phyloP scores from a whole-genome alignment of 2,329 filamentous ascomycete genomes.

The Microdochium bolleyi region DNA sequence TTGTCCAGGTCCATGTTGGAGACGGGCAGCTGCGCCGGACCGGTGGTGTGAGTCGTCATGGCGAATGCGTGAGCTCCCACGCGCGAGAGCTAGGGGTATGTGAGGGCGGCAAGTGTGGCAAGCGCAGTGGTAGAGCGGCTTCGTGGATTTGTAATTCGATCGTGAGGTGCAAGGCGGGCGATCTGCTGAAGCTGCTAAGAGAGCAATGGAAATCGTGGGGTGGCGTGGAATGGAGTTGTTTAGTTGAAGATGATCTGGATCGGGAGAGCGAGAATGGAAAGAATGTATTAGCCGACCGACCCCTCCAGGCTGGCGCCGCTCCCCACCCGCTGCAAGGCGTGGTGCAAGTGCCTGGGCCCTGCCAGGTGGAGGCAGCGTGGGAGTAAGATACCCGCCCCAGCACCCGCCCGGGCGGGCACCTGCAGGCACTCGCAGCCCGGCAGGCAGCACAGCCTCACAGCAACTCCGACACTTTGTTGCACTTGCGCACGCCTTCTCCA shows the following conservation, averaged over 20 bases:
- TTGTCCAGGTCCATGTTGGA: slow-evolving; percentile 19
- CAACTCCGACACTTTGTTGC: too few relatives aligned
- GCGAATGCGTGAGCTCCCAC: background rate
- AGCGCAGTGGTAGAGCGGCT: background rate
- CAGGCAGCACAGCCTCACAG: too few relatives aligned
- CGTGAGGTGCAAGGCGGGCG: background rate
- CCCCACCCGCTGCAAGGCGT: too few relatives aligned
- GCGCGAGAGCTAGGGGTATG: background rate
- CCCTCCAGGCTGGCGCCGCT: too few relatives aligned
- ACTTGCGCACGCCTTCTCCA: too few relatives aligned
- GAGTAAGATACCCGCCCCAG: too few relatives aligned
- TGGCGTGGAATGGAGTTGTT: background rate
- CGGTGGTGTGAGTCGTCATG: slow-evolving; percentile 2
- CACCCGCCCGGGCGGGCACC: too few relatives aligned
- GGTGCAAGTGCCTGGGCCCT: too few relatives aligned
- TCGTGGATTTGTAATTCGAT: too few relatives aligned
- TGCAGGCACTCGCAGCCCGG: too few relatives aligned
- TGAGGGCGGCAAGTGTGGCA: background rate
- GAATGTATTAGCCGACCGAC: background rate
- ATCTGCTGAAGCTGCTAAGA: background rate
- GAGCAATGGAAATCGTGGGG: background rate
- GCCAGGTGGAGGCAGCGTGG: too few relatives aligned
- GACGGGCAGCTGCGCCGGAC: background rate
- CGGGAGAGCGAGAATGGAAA: background rate
- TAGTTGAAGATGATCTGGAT: background rate